phyloP scores from a whole-genome alignment of 73 alveolate species.

The Paramecium biaurelia region DNA sequence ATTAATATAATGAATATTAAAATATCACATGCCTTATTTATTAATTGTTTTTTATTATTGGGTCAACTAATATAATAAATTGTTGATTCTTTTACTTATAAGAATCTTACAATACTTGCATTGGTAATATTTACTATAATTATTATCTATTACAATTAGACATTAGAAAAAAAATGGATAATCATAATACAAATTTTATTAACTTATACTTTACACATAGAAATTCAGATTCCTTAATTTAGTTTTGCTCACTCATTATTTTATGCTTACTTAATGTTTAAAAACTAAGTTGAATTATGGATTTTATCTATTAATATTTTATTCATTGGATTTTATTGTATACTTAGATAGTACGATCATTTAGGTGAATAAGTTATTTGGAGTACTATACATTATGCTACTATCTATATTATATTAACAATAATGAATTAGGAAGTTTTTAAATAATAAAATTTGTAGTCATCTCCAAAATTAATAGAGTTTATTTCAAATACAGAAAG shows the following conservation, averaged over 20 bases:
- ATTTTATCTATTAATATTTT: background rate
- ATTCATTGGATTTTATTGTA: background rate
- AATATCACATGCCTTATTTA: background rate
- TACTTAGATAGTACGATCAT: background rate
- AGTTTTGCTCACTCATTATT: background rate
- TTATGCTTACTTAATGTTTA: background rate
- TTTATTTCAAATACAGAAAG: background rate
- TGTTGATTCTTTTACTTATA: background rate
- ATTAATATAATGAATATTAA: constrained; percentile 22
- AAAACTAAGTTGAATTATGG: background rate
- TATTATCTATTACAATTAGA: background rate
- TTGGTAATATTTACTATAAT: background rate
- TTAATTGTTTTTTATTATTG: background rate
- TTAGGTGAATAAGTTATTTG: background rate
- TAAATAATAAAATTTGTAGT: no score
- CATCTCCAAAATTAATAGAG: background rate
- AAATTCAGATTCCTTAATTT: background rate
- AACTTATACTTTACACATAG: background rate
- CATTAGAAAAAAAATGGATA: background rate
- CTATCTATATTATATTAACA: background rate
- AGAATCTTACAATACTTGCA: background rate
- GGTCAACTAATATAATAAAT: background rate
- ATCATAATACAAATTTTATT: background rate
- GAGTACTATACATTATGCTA: background rate
- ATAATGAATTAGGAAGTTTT: background rate